These are phyloP conservation scores for Jackrogersella multiformis DNA, from an alignment of 495 filamentous ascomycete genomes.

Conservation along the genomic window DNA sequence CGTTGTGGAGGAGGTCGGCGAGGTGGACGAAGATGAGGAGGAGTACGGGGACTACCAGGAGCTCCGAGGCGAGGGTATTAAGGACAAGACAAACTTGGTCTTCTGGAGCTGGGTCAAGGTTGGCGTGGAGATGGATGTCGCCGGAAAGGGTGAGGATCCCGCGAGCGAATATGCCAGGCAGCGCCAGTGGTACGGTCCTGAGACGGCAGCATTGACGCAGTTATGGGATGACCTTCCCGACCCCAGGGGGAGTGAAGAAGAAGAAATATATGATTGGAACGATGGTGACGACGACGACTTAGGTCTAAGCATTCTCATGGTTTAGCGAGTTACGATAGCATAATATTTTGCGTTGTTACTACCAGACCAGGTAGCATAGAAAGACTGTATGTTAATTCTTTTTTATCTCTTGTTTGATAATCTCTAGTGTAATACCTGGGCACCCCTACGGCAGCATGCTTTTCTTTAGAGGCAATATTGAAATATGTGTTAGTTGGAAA, in stretches of 20 bases:
- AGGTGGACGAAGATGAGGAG: slow-evolving; percentile 49
- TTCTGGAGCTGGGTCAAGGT: slow-evolving; percentile 43
- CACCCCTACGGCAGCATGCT: no score
- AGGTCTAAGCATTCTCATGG: slow-evolving; percentile 19
- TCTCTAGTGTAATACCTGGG: no score
- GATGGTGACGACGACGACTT: slow-evolving; percentile 30
- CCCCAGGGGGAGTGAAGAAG: slow-evolving; percentile 9
- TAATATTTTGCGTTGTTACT: no score
- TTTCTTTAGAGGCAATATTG: no score
- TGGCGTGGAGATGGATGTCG: slow-evolving; percentile 27
- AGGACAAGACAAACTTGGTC: slow-evolving; percentile 27
- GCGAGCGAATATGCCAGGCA: slow-evolving; percentile 24
- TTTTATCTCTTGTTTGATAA: no score
- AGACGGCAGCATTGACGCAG: neutral
- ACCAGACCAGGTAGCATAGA: no score
- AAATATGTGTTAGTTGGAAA: no score
- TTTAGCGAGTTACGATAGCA: slow-evolving; percentile 5
- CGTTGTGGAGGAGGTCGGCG: slow-evolving; percentile 54
- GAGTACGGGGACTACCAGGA: slow-evolving; percentile 55
- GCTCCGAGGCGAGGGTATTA: slow-evolving; percentile 43
- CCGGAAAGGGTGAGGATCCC: neutral
- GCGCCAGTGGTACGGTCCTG: slow-evolving; percentile 7
- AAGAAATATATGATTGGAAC: neutral
- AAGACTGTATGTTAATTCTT: no score
- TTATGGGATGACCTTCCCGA: slow-evolving; percentile 27